Base-by-base conservation (phyloP, 805 yeast genomes). In the Ogataea henricii region DNA sequence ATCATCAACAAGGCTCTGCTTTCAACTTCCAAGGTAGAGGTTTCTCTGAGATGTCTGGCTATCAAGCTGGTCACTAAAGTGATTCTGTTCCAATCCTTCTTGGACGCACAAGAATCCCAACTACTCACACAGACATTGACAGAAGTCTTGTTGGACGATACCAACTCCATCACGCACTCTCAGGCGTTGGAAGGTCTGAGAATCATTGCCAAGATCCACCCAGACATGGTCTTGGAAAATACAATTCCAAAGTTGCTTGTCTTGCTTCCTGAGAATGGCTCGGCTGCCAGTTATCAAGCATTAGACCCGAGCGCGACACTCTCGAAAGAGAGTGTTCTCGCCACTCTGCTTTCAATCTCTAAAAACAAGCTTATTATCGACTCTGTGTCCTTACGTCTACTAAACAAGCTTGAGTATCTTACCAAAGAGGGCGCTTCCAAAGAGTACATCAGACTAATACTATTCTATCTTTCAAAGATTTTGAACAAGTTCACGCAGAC, bases 1-100 rank as follows among this genome's bases (percentile, higher is more conserved):
- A 69, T 85, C 36, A 64, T 89, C 54, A 82, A 90, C n/a, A 83
- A 80, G 58, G 75, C 88, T 4, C 71, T 91, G 41, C 78, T 85
- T 61, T 76, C 85, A 0, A 76, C 87, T 0, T 81, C 96, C 0
- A 76, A 74, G 27, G 68, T 79, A 25, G 96, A 88, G 57, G 83
- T 82, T 9, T 79, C 90, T 1, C 71, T 89, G 47, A 76, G 89
- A 57, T 74, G 85, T 22, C 68, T 85, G 34, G 79, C 94, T 1
- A 70, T 87, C 23, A 79, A 79, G 45, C 87, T 86, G 38, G 72
- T 89, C 43, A 73, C 82, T 0, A 79, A 80, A 43, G 59, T 89
- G 36, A 69, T 83, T 7, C 67, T 72, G 25, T 67, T 87, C 54
- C 64, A 67, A 2, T 68, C 67, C 1, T 83, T 79, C 53, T 66